Base-by-base conservation (phyloP, 2,329 filamentous ascomycete genomes). In the Davidsoniella eucalypti region DNA sequence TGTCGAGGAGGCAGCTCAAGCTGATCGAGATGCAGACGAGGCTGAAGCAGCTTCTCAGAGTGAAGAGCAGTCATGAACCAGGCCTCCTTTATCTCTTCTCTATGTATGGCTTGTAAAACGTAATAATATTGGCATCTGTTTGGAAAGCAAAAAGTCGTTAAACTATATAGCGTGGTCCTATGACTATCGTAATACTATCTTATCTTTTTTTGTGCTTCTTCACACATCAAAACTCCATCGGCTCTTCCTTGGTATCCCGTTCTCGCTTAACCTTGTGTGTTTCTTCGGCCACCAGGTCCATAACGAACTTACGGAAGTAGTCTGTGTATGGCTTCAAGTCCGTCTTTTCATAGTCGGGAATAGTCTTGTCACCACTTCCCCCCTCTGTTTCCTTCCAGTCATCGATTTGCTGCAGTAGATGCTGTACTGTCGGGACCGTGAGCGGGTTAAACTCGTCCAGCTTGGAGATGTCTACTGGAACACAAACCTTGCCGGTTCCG, bases 271-370 rank as follows among this genome's bases (percentile, higher is more conserved):
- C 65, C 56, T 63, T 68, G 4, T 64, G 61, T 51, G 70, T 78
- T 62, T 82, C 80, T 53, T 94, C 90, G 63, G 82, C 88, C 63
- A 95, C 72, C 50, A 98, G 64, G 0, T 69, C 73, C 8, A 77
- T 73, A 6, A 96, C 86, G 65, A 95, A 94, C 0, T 72, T 74
- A 57, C 84, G 76, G 65, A 98, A 96, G 57, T 82, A 81, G 52
- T 96, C 88, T 36, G 96, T 79, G 62, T 94, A 96, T 7, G 87
- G 87, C 68, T 84, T 94, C 60, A 98, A 65, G 56, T 86, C 87
- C 21, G 92, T 98, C 76, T 96, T 98, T 67, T 98, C 90, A 80
- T 90, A 96, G 61, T 98, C 92, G 57, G 82, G 76, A 44, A 84
- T 59, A 51, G 57, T 58, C 58, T 66, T 68, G 44, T 40, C 40